Evolutionary conservation across 768 basidiomycete species (phyloP).

Genomic region (Piloderma croceum): DNA sequence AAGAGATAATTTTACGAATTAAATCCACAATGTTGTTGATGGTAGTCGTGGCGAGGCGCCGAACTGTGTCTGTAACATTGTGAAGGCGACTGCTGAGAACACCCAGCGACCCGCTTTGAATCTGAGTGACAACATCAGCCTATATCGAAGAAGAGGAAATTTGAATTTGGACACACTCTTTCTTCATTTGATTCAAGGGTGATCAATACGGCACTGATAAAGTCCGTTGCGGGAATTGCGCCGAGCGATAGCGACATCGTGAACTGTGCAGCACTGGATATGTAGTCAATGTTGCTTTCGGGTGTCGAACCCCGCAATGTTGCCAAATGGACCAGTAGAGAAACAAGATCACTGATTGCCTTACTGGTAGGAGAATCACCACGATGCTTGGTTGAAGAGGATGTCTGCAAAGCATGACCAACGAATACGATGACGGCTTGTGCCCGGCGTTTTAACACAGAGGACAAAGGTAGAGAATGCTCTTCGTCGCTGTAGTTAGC

Average conservation of each 20-base stretch:
- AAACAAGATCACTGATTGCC: slow-evolving; percentile 38
- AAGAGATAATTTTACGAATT: slow-evolving; percentile 45
- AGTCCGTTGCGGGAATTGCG: slow-evolving; percentile 66
- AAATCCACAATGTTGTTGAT: slow-evolving; percentile 49
- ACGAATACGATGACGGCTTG: slow-evolving; percentile 65
- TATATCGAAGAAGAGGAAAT: neutral
- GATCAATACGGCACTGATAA: slow-evolving; percentile 49
- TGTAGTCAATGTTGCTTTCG: slow-evolving; percentile 37
- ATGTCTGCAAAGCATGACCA: slow-evolving; percentile 42
- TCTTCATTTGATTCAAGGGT: slow-evolving; percentile 52
- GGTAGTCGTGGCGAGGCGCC: slow-evolving; percentile 43
- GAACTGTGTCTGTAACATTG: slow-evolving; percentile 48
- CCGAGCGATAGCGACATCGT: slow-evolving; percentile 51
- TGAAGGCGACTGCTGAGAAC: slow-evolving; percentile 64
- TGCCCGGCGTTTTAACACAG: slow-evolving; percentile 51
- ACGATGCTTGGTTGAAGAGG: slow-evolving; percentile 15
- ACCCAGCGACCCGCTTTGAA: slow-evolving; percentile 62
- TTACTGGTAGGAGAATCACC: slow-evolving; percentile 12
- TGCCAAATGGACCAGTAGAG: slow-evolving; percentile 44
- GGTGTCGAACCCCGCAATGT: slow-evolving; percentile 26
- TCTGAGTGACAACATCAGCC: slow-evolving; percentile 32
- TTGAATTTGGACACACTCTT: slow-evolving; percentile 36
- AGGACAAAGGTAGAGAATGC: slow-evolving; percentile 38
- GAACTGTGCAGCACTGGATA: slow-evolving; percentile 41
- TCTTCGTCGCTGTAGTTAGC: slow-evolving; percentile 51